A percentile compares a stretch with the other conserved stretches of the same genome.
Conservation (phyloP, 2,329 filamentous ascomycete species). For the Elsinoe arachidis region DNA sequence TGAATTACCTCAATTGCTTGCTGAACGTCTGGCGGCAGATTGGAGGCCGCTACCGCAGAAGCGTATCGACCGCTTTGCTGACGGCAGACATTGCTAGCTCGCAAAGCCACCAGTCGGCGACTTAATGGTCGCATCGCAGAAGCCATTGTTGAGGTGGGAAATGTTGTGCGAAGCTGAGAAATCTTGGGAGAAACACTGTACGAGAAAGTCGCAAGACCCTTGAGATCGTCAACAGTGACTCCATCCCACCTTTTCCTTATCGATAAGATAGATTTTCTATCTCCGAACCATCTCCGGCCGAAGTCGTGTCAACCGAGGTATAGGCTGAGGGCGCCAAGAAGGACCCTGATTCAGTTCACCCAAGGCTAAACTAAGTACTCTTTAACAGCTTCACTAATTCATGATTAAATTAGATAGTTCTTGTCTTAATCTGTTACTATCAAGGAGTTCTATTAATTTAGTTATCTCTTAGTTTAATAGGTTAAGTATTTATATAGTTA, state of each 20-base stretch:
- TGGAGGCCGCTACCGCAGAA: constrained; percentile 33
- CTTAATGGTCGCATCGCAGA: constrained; percentile 9
- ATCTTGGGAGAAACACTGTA: background rate
- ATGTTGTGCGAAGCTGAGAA: background rate
- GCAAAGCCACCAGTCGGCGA: constrained; percentile 1
- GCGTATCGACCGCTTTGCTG: constrained; percentile 25
- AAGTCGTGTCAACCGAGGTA: no score
- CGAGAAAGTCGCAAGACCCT: constrained; percentile 2
- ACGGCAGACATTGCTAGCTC: background rate
- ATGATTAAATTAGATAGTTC: no score
- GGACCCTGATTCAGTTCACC: no score
- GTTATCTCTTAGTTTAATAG: no score
- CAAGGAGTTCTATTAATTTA: no score
- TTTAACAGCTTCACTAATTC: no score
- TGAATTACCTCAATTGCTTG: constrained; percentile 33
- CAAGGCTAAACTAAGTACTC: no score
- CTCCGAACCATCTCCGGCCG: constrained; percentile 10
- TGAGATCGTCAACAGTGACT: constrained; percentile 5
- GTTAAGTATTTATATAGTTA: no score
- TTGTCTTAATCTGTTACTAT: no score
- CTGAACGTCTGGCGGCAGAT: constrained; percentile 33
- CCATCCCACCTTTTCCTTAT: constrained; percentile 7
- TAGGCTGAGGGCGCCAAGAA: no score
- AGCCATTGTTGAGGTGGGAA: background rate
- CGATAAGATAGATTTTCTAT: constrained; percentile 11